Base-by-base conservation (phyloP, 2,329 filamentous ascomycete species). In the Didymella sp. region DNA sequence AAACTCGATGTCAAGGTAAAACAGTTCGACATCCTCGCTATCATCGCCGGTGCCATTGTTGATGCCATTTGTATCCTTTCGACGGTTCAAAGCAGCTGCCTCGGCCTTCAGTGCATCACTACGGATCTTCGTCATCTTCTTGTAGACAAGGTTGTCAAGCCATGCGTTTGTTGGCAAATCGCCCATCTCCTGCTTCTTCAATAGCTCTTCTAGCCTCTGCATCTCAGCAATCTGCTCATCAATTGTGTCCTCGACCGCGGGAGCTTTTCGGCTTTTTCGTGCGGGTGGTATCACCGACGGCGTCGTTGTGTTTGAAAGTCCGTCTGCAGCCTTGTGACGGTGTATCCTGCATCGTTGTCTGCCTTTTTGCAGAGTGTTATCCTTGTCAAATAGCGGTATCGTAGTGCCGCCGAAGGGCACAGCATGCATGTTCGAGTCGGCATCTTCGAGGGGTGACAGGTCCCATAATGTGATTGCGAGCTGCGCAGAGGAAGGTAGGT, bases 111-210 rank as follows among this genome's bases (percentile, higher is more conserved):
- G 62, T 9, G 75, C 74, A 35, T 80, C 77, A 28, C 70, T 76
- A 15, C 78, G 70, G 30, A 79, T 76, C 77, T 90, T 95, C 78
- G 96, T 94, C 58, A 96, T 88, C 48, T 89, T 89, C 37, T 94
- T 88, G 73, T 96, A 99, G 2, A 97, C 93, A 67, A 98, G 84
- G 70, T 95, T 91, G 74, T 99, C 95, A 40, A 99, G 84, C 96
- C 95, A 99, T 68, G 96, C 91, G 44, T 96, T 90, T 15, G 92
- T 87, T 0, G 91, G 88, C 24, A 99, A 94, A 73, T 99, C 95
- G 17, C 92, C 93, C 89, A 97, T 96, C 73, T 99, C 96, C 72
- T 98, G 95, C 77, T 96, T 96, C 78, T 99, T 99, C 73, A 99
- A 90, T 21, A 98, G 77, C 51, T 87, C 89, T 71, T 98, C 93